phyloP scores from a whole-genome alignment of 352 stramenopile genomes.

The Phytophthora fragariae region DNA sequence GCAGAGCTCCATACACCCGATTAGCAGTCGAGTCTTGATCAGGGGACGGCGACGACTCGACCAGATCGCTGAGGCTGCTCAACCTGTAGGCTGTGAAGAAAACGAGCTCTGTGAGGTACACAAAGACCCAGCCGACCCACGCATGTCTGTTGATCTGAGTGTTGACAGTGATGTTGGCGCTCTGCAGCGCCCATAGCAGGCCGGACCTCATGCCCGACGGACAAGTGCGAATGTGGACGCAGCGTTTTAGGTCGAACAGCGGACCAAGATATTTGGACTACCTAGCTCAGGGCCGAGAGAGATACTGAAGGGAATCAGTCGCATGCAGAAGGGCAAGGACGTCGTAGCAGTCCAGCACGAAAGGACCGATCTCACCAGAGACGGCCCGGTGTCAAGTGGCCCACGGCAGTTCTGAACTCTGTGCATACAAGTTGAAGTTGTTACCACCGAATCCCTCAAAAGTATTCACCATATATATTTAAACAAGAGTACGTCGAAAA shows the following conservation, averaged over 20 bases:
- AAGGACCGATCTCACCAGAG: conserved; percentile 28
- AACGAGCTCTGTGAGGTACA: conserved; percentile 30
- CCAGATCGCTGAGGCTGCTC: conserved; percentile 29
- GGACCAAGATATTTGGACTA: not conserved
- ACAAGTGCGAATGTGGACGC: conserved; percentile 10
- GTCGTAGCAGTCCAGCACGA: conserved; percentile 13
- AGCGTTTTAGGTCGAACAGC: not conserved
- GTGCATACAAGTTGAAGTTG: conserved; percentile 10
- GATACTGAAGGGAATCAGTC: conserved; percentile 22
- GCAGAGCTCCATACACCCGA: conserved; percentile 19
- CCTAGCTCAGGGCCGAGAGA: not conserved
- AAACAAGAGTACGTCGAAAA: not conserved
- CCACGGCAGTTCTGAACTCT: not conserved
- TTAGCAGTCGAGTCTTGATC: conserved; percentile 17
- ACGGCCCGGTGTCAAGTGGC: conserved; percentile 4
- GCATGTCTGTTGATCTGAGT: conserved; percentile 27
- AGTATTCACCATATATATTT: conserved; percentile 1
- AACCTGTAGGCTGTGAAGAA: conserved; percentile 36
- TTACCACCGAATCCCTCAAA: not conserved
- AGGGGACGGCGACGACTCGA: conserved; percentile 1
- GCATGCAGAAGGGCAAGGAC: conserved; percentile 10
- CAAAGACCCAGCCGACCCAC: conserved; percentile 30
- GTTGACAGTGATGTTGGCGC: conserved; percentile 32
- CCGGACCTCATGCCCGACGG: conserved; percentile 17
- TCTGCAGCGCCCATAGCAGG: conserved; percentile 12